These are phyloP conservation scores for Amaranthus tricolor DNA, from an alignment of 179 eudicot species.

Conservation along the genomic window DNA sequence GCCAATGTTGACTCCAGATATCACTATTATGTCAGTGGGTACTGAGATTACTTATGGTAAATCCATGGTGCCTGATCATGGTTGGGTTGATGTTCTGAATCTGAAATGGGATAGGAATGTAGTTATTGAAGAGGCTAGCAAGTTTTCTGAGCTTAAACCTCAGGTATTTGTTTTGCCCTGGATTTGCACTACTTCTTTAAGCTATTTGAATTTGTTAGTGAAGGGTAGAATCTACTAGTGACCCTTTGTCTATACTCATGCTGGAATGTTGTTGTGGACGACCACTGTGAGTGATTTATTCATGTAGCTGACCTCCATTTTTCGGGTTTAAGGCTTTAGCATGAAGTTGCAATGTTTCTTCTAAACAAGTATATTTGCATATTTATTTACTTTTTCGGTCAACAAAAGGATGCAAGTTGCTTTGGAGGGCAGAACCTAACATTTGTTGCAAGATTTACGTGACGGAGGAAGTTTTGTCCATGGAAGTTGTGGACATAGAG, in stretches of 20 bases:
- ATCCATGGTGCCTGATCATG: conserved; percentile 84
- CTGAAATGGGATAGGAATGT: conserved; percentile 78
- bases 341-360: no score
- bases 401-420: no score
- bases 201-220: background rate
- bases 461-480: no score
- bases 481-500: no score
- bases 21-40: conserved; percentile 95
- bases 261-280: background rate
- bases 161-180: conserved; percentile 48
- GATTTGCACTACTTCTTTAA: background rate
- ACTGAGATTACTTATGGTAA: conserved; percentile 97
- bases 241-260: background rate
- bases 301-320: no score
- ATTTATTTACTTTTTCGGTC: no score
- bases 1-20: conserved; percentile 95
- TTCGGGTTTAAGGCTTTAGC: no score
- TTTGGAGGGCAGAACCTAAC: no score
- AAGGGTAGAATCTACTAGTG: background rate
- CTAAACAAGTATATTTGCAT: no score
- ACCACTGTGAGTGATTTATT: no score
- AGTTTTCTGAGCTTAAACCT: conserved; percentile 77
- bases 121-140: conserved; percentile 69
- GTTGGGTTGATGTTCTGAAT: conserved; percentile 75
- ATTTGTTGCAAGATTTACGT: no score